Conservation (phyloP, 2,329 filamentous ascomycete species). For the Microcera coccophila region DNA sequence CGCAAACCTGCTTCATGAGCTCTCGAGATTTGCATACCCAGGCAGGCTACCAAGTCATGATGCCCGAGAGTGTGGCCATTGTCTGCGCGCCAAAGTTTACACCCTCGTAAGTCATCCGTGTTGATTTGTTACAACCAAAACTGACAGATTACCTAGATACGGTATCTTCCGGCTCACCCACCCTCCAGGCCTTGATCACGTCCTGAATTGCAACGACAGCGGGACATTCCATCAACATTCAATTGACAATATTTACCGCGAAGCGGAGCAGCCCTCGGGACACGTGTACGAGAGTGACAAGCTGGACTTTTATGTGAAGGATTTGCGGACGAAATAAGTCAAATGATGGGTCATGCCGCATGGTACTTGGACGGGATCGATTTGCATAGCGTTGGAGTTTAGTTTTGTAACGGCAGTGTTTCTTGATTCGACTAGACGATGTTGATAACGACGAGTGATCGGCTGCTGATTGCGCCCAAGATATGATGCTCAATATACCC, state of each 20-base stretch:
- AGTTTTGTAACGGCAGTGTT: neutral
- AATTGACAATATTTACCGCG: slow-evolving; percentile 70
- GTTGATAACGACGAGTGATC: neutral
- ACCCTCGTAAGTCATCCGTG: slow-evolving; percentile 59
- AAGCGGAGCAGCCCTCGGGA: slow-evolving; percentile 61
- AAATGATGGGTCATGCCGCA: neutral
- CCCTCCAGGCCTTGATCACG: slow-evolving; percentile 82
- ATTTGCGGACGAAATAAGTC: slow-evolving; percentile 41
- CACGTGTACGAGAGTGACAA: slow-evolving; percentile 67
- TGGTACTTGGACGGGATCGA: neutral
- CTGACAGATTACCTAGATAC: slow-evolving; percentile 52
- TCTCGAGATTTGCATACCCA: slow-evolving; percentile 91
- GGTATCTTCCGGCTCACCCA: slow-evolving; percentile 92
- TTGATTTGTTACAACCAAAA: neutral
- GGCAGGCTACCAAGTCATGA: slow-evolving; percentile 90
- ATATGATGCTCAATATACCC: no score
- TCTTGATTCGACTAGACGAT: neutral
- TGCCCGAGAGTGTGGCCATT: slow-evolving; percentile 93
- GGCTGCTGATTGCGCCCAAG: no score
- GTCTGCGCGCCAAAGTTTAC: slow-evolving; percentile 84
- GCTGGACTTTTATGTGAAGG: slow-evolving; percentile 57
- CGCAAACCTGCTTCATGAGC: slow-evolving; percentile 97
- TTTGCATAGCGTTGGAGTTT: slow-evolving; percentile 25
- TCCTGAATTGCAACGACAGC: slow-evolving; percentile 71
- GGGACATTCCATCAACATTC: slow-evolving; percentile 79